A percentile compares a stretch with the other conserved stretches of the same genome.
These are phyloP conservation scores for Ustilago crameri DNA, from an alignment of 1,284 basidiomycete species.

Conservation along the genomic window DNA sequence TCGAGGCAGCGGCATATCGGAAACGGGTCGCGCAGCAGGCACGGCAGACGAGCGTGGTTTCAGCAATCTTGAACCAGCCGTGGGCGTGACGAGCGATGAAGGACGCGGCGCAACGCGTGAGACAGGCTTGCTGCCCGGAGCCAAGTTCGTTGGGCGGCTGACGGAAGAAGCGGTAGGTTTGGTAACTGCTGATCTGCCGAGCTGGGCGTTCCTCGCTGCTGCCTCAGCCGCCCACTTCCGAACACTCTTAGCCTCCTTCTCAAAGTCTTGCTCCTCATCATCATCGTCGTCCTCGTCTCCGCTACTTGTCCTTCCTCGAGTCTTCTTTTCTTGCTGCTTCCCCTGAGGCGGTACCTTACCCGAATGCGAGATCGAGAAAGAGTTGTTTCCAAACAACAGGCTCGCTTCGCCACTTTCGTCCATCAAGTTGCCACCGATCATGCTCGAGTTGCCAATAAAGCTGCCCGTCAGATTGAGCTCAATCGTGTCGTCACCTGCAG, in stretches of 20 bases:
- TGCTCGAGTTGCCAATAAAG: slow-evolving; percentile 32
- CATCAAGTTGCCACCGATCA: slow-evolving; percentile 35
- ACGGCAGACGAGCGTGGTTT: slow-evolving; percentile 21
- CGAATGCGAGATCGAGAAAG: slow-evolving; percentile 21
- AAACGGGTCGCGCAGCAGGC: slow-evolving; percentile 1
- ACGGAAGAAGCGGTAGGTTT: slow-evolving; percentile 18
- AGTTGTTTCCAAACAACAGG: slow-evolving; percentile 33
- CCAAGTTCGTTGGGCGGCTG: slow-evolving; percentile 7
- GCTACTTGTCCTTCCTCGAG: not conserved
- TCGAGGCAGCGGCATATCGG: slow-evolving; percentile 5
- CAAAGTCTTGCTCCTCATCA: slow-evolving; percentile 18
- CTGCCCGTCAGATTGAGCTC: slow-evolving; percentile 42
- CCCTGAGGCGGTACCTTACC: not conserved
- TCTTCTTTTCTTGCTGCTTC: not conserved
- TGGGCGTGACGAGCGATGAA: slow-evolving; percentile 29
- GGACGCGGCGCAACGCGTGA: slow-evolving; percentile 12
- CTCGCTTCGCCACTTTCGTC: slow-evolving; percentile 39
- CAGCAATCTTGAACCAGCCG: slow-evolving; percentile 17
- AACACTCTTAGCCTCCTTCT: slow-evolving; percentile 17
- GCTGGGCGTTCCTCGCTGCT: slow-evolving; percentile 25
- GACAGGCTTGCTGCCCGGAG: slow-evolving; percentile 12
- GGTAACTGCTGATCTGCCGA: slow-evolving; percentile 1
- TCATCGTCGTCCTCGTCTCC: slow-evolving; percentile 30
- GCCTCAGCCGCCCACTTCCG: slow-evolving; percentile 39
- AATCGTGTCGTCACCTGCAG: slow-evolving; percentile 41